Evolutionary conservation across 1,284 basidiomycete species (phyloP).

Genomic region (Calocybe gambosa): DNA sequence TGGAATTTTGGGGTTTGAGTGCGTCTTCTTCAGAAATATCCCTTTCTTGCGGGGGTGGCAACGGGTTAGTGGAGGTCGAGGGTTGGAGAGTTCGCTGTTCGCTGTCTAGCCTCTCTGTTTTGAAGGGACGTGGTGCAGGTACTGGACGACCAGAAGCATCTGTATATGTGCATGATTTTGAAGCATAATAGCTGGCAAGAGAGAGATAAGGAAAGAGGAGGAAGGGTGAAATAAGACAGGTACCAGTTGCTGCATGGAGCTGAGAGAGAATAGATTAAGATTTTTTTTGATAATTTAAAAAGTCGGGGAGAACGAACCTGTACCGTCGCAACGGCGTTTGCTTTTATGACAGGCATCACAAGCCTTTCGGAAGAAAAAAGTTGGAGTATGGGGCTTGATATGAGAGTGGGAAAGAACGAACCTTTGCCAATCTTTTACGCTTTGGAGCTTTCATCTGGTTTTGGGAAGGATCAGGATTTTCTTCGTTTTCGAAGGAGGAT

Average conservation of each 20-base stretch:
- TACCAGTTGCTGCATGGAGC: constrained; percentile 80
- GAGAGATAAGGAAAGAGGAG: constrained; percentile 9
- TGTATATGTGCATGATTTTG: constrained; percentile 74
- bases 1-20: constrained; percentile 15
- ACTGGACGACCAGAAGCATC: constrained; percentile 73
- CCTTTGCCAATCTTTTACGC: constrained; percentile 67
- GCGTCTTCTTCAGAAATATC: constrained; percentile 25
- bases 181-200: constrained; percentile 61
- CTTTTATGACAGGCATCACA: constrained; percentile 80
- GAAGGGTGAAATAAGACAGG: constrained; percentile 4
- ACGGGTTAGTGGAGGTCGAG: constrained; percentile 21
- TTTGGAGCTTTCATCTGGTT: constrained; percentile 49
- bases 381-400: constrained; percentile 13
- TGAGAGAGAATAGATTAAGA: constrained; percentile 23
- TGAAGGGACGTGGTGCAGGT: constrained; percentile 53
- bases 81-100: constrained; percentile 18
- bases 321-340: constrained; percentile 78
- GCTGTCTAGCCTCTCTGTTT: constrained; percentile 29
- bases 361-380: constrained; percentile 38
- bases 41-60: constrained; percentile 15
- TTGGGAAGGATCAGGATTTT: constrained; percentile 23
- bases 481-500: constrained; percentile 24
- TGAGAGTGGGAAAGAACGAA: constrained; percentile 20
- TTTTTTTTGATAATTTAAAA: constrained; percentile 6
- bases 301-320: constrained; percentile 41